Evolutionary conservation across 2,329 filamentous ascomycete species (phyloP).

Genomic region (Colletotrichum eleusines): DNA sequence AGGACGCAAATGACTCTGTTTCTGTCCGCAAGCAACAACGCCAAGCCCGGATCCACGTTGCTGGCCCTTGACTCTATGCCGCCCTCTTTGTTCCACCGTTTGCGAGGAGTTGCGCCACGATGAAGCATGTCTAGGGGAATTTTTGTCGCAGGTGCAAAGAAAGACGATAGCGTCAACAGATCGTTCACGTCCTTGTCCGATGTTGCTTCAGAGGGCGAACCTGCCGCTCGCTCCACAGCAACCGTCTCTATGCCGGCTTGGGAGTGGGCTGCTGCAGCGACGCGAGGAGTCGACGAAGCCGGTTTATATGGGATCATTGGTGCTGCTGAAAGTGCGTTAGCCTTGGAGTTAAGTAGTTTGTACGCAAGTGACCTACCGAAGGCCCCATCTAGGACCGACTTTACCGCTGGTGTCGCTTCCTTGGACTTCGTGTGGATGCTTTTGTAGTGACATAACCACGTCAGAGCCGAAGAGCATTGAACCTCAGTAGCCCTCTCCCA

Average conservation of each 20-base stretch:
- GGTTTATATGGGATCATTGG: not conserved
- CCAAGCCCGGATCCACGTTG: not conserved
- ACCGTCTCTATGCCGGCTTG: not conserved
- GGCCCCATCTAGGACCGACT: not conserved
- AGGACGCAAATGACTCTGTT: not conserved
- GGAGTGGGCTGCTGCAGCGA: not conserved
- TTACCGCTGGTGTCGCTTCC: not conserved
- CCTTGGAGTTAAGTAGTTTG: not conserved
- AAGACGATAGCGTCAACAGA: not conserved
- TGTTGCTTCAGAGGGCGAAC: not conserved
- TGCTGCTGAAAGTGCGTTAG: not conserved
- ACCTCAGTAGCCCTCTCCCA: not conserved
- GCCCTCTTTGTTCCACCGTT: not conserved
- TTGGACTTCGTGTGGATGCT: not conserved
- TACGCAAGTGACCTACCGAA: not conserved
- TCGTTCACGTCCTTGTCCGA: not conserved
- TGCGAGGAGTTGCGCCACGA: not conserved
- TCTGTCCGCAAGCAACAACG: not conserved
- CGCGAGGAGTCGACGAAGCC: not conserved
- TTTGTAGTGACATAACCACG: not conserved
- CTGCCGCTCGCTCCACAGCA: not conserved
- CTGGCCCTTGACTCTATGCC: not conserved
- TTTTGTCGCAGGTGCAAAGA: not conserved
- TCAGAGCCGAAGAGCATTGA: not conserved
- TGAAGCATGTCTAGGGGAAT: not conserved